These are phyloP conservation scores for Ogataea haglerorum DNA, from an alignment of 805 yeast species.

Conservation along the genomic window DNA sequence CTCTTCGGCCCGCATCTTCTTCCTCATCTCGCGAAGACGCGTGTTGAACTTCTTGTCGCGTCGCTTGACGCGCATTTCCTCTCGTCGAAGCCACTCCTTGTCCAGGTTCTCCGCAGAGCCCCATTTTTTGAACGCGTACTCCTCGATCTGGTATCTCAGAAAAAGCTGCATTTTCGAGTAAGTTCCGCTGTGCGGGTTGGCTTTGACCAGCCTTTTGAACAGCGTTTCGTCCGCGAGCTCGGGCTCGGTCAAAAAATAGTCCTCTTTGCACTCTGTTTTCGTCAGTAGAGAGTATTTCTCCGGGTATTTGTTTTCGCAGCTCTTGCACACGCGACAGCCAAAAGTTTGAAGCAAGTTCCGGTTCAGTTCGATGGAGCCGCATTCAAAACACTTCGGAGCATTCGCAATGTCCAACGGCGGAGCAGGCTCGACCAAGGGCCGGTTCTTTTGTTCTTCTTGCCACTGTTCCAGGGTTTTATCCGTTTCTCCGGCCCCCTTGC, in stretches of 20 bases:
- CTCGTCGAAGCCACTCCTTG: constrained; percentile 87
- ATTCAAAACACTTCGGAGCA: constrained; percentile 83
- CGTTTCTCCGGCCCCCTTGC: constrained; percentile 19
- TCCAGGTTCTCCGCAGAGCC: constrained; percentile 86
- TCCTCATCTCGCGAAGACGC: constrained; percentile 83
- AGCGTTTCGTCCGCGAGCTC: constrained; percentile 71
- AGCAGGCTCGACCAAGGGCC: constrained; percentile 49
- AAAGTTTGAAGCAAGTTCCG: constrained; percentile 67
- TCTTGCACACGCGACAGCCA: constrained; percentile 70
- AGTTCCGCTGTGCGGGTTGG: constrained; percentile 89
- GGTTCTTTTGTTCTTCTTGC: constrained; percentile 46
- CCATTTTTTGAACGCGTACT: constrained; percentile 92
- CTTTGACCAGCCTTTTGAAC: constrained; percentile 77
- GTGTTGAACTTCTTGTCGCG: constrained; percentile 75
- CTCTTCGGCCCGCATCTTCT: constrained; percentile 89
- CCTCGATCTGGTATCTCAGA: constrained; percentile 88
- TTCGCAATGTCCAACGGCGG: constrained; percentile 70
- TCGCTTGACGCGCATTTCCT: constrained; percentile 63
- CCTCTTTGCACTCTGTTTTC: constrained; percentile 92
- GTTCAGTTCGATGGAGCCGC: constrained; percentile 79
- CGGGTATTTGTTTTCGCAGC: constrained; percentile 68
- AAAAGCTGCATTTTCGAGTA: constrained; percentile 91
- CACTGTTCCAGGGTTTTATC: constrained; percentile 50
- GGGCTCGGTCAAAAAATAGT: constrained; percentile 89
- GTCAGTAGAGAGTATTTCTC: constrained; percentile 90